A percentile compares a stretch with the other conserved stretches of the same genome.
phyloP scores from a whole-genome alignment of 2,329 filamentous ascomycete species.

The Nemania sp. region DNA sequence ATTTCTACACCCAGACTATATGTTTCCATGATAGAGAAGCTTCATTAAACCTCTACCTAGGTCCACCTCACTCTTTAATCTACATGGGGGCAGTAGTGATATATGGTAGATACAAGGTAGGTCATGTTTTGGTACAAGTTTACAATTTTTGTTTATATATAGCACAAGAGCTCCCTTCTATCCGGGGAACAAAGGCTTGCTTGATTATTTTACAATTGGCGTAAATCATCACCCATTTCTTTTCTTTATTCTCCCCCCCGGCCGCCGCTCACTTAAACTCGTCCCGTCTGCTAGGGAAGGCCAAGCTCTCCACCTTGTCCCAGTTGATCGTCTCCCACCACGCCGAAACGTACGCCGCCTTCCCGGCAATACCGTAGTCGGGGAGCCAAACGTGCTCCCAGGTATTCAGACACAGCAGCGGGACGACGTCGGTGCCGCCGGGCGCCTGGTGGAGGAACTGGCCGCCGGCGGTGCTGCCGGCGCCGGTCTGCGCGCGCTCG shows the following conservation, averaged over 20 bases:
- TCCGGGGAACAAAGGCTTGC: constrained; percentile 5
- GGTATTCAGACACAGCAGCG: constrained; percentile 90
- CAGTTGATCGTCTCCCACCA: constrained; percentile 96
- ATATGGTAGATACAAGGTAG: neutral
- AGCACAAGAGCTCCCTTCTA: constrained; percentile 26
- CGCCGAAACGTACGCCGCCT: constrained; percentile 77
- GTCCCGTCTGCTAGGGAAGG: constrained; percentile 37
- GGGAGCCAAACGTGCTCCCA: constrained; percentile 95
- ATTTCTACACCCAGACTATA: neutral
- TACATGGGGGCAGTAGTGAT: neutral
- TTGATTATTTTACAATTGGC: constrained; percentile 34
- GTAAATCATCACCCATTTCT: constrained; percentile 11
- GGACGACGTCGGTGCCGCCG: constrained; percentile 76
- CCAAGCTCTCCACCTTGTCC: constrained; percentile 71
- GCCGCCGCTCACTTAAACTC: constrained; percentile 20
- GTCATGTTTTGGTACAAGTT: constrained; percentile 29
- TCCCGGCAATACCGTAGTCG: constrained; percentile 82
- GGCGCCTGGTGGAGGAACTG: constrained; percentile 60
- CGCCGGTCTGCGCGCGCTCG: constrained; percentile 52
- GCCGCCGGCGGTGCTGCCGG: constrained; percentile 44
- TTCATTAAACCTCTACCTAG: no score
- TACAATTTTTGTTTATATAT: constrained; percentile 33
- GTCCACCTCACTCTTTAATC: neutral
- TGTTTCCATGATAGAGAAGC: neutral
- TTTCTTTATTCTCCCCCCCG: neutral